Conservation (phyloP, 2,329 filamentous ascomycete genomes). For the Sclerotinia nivalis region DNA sequence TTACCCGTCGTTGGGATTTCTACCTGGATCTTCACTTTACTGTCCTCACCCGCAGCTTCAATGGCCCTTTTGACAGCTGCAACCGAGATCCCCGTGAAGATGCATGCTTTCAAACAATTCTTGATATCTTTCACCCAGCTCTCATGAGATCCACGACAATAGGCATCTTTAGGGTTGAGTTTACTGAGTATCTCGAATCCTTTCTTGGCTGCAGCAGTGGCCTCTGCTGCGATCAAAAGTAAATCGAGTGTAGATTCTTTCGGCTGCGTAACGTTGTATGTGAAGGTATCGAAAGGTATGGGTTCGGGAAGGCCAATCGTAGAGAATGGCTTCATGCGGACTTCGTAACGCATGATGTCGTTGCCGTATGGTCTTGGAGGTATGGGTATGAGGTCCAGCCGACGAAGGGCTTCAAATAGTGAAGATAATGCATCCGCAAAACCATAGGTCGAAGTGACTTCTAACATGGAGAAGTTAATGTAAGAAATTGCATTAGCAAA, state of each 20-base stretch:
- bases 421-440: constrained; percentile 52
- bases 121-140: constrained; percentile 63
- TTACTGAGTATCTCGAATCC: constrained; percentile 58
- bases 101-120: constrained; percentile 66
- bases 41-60: constrained; percentile 40
- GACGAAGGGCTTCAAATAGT: constrained; percentile 55
- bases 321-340: constrained; percentile 71
- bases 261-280: constrained; percentile 46
- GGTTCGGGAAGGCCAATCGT: constrained; percentile 59
- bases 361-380: constrained; percentile 54
- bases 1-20: constrained; percentile 55
- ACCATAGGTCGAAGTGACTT: constrained; percentile 61
- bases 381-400: constrained; percentile 44
- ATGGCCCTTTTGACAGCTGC: constrained; percentile 59
- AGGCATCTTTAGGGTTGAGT: constrained; percentile 53
- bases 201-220: constrained; percentile 47
- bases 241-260: constrained; percentile 42
- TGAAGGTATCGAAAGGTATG: constrained; percentile 55
- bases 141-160: constrained; percentile 57
- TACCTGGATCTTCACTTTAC: constrained; percentile 45
- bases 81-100: constrained; percentile 67
- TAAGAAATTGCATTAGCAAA: constrained; percentile 54
- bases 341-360: constrained; percentile 60
- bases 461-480: constrained; percentile 61
- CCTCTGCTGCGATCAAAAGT: constrained; percentile 42